phyloP scores from a whole-genome alignment of 176 grass and related monocot species.

The Avena eriantha region DNA sequence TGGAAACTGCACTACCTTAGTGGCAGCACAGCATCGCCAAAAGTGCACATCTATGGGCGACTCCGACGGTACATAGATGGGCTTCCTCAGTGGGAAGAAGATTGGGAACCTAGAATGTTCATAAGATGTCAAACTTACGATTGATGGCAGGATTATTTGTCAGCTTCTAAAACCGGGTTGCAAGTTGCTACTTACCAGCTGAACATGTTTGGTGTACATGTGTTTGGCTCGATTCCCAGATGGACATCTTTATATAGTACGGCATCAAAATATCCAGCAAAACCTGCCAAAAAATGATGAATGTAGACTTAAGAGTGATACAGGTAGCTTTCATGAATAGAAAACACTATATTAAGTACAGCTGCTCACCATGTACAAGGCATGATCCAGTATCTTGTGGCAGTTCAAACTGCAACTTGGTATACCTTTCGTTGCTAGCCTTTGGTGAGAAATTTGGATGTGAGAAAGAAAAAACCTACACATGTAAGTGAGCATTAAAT shows the following conservation, averaged over 20 bases:
- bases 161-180: constrained; percentile 8
- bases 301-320: neutral
- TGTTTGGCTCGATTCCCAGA: constrained; percentile 93
- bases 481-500: constrained; percentile 33
- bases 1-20: constrained; percentile 58
- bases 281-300: constrained; percentile 60
- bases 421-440: constrained; percentile 87
- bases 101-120: constrained; percentile 77
- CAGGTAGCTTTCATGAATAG: neutral
- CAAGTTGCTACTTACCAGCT: constrained; percentile 69
- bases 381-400: constrained; percentile 76
- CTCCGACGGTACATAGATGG: constrained; percentile 58
- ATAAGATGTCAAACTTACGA: neutral
- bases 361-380: constrained; percentile 81
- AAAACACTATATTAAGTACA: constrained; percentile 31
- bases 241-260: constrained; percentile 92
- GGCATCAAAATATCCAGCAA: constrained; percentile 97
- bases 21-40: constrained; percentile 78
- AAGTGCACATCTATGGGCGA: constrained; percentile 89
- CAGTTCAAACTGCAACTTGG: constrained; percentile 83
- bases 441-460: constrained; percentile 75
- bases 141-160: neutral
- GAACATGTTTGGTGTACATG: constrained; percentile 98
- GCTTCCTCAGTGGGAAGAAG: constrained; percentile 90
- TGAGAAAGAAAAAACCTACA: constrained; percentile 85